These are phyloP conservation scores for Mortierella polycephala DNA, from an alignment of 371 early-diverging fungal genomes.

Conservation along the genomic window DNA sequence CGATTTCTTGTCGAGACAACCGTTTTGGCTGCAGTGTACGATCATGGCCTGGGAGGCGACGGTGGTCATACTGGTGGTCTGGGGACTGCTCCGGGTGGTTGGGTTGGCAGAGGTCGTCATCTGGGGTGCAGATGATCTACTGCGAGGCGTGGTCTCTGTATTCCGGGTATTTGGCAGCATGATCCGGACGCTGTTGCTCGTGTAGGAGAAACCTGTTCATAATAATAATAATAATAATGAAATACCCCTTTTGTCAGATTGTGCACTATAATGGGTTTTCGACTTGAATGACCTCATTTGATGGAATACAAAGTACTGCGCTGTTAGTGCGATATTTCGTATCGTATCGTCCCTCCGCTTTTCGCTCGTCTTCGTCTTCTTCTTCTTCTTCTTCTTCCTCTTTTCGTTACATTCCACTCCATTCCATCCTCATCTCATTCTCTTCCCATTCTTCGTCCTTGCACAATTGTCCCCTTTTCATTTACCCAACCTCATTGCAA, in stretches of 20 bases:
- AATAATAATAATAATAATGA: background rate
- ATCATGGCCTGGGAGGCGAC: constrained; percentile 37
- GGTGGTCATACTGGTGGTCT: constrained; percentile 25
- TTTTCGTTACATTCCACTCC: background rate
- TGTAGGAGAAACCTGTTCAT: constrained; percentile 3
- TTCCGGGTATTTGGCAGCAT: constrained; percentile 11
- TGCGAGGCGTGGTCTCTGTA: constrained; percentile 21
- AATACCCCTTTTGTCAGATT: background rate
- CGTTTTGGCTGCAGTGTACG: constrained; percentile 36
- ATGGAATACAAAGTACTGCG: too few relatives aligned
- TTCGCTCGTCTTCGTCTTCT: background rate
- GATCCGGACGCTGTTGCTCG: background rate
- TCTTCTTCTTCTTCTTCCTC: background rate
- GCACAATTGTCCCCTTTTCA: too few relatives aligned
- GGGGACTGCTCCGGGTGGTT: constrained; percentile 35
- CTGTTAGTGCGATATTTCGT: too few relatives aligned
- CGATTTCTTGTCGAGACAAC: constrained; percentile 33
- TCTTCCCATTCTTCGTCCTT: background rate
- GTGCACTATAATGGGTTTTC: too few relatives aligned
- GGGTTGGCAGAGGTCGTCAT: constrained; percentile 42
- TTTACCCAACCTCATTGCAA: too few relatives aligned
- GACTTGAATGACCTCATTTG: too few relatives aligned
- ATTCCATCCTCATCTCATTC: background rate
- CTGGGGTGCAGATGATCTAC: constrained; percentile 39
- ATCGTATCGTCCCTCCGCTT: background rate